A percentile compares a stretch with the other conserved stretches of the same genome.
phyloP scores from a whole-genome alignment of 148 eudicot genomes.

The Suaeda aralocaspica region DNA sequence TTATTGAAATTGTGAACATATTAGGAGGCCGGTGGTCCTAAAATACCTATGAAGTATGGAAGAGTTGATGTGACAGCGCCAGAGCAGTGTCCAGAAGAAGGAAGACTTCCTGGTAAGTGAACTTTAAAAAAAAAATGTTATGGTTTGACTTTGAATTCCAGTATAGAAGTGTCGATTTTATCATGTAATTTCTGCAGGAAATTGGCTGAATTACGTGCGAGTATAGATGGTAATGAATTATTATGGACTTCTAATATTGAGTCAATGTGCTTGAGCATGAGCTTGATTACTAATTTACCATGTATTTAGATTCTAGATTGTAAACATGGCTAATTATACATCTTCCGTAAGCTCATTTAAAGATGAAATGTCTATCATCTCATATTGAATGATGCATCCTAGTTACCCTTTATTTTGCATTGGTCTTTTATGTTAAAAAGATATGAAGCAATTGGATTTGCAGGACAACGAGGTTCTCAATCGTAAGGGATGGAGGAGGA shows the following conservation, averaged over 20 bases:
- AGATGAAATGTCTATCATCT: neutral
- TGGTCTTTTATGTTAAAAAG: too few relatives aligned
- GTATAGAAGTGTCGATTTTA: neutral
- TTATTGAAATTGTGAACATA: constrained; percentile 17
- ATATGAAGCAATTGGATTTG: neutral
- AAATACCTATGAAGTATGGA: constrained; percentile 92
- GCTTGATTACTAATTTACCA: neutral
- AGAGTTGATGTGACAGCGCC: constrained; percentile 84
- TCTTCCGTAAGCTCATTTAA: too few relatives aligned
- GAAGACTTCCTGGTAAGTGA: constrained; percentile 87
- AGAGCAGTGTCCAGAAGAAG: constrained; percentile 97
- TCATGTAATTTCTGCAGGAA: neutral
- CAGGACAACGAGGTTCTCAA: too few relatives aligned
- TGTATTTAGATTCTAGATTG: neutral
- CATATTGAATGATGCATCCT: constrained; percentile 3
- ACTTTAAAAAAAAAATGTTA: neutral
- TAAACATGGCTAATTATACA: neutral
- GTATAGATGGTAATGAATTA: neutral
- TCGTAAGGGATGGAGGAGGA: too few relatives aligned
- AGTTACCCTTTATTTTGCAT: neutral
- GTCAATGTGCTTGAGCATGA: neutral
- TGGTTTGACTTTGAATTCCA: neutral
- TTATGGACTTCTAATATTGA: neutral
- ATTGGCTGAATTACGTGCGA: neutral
- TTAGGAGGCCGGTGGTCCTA: constrained; percentile 99